Conservation (phyloP, 805 yeast species). For the Henningerozyma blattae region DNA sequence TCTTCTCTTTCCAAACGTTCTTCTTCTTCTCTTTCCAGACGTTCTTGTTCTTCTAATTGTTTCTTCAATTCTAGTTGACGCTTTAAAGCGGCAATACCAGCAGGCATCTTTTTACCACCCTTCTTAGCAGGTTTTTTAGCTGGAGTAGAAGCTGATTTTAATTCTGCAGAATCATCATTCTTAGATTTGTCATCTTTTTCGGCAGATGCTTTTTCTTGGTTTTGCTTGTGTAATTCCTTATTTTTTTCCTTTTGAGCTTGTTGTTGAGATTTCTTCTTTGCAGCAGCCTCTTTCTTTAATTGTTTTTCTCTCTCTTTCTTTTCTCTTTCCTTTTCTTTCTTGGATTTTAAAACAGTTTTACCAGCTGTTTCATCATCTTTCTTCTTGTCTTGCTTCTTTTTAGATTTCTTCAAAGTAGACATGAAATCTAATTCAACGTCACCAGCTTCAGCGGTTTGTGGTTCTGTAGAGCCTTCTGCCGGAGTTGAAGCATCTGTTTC, state of each 20-base stretch:
- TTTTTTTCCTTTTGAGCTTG: conserved; percentile 49
- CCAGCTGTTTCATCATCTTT: conserved; percentile 42
- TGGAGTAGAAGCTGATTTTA: conserved; percentile 17
- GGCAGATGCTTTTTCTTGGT: conserved; percentile 24
- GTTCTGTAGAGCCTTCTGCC: conserved; percentile 16
- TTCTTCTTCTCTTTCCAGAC: conserved; percentile 65
- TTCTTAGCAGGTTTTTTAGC: conserved; percentile 29
- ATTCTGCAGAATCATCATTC: conserved; percentile 26
- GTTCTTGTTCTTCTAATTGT: conserved; percentile 77
- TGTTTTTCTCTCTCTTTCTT: conserved; percentile 88
- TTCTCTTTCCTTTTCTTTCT: conserved; percentile 91
- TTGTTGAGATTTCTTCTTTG: conserved; percentile 66
- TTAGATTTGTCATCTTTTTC: conserved; percentile 23
- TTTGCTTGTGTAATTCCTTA: conserved; percentile 34
- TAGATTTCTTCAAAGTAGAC: conserved; percentile 70
- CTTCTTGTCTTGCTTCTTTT: conserved; percentile 60
- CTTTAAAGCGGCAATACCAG: conserved; percentile 83
- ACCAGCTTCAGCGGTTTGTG: conserved; percentile 31
- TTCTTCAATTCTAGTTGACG: conserved; percentile 81
- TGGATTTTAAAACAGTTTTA: conserved; percentile 70
- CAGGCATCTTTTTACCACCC: conserved; percentile 65
- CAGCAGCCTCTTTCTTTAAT: conserved; percentile 81
- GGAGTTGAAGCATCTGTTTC: conserved; percentile 10
- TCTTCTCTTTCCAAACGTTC: conserved; percentile 38
- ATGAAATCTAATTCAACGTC: conserved; percentile 59